Conservation (phyloP, 495 filamentous ascomycete species). For the Penicillium simplicissimum region DNA sequence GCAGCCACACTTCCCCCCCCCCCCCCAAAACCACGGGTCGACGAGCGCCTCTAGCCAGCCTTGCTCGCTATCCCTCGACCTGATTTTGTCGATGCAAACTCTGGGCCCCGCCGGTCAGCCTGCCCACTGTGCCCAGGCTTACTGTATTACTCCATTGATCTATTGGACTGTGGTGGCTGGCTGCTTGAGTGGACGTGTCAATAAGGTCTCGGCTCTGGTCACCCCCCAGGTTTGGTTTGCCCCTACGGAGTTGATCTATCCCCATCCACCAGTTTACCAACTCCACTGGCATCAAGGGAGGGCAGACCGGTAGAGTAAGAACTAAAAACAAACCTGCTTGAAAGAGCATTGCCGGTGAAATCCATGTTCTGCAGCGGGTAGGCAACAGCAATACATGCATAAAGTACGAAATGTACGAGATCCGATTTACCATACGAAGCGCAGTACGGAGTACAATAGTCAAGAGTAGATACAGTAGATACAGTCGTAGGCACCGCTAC, state of each 20-base stretch:
- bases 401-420: neutral
- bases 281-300: neutral
- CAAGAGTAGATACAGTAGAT: neutral
- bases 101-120: too few species aligned
- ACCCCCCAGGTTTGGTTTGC: slow-evolving; percentile 1
- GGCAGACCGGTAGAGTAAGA: neutral
- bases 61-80: neutral
- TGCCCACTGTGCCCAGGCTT: too few species aligned
- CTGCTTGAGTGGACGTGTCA: slow-evolving; percentile 18
- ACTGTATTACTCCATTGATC: neutral
- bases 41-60: neutral
- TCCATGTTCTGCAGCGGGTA: neutral
- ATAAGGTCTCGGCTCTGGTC: slow-evolving; percentile 12
- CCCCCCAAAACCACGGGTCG: neutral
- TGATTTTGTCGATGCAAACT: neutral
- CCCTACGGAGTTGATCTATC: neutral
- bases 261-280: neutral
- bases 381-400: slow-evolving; percentile 4
- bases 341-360: neutral
- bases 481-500: neutral
- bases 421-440: neutral
- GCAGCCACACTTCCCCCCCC: too few species aligned
- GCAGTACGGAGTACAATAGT: neutral
- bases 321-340: neutral
- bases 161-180: slow-evolving; percentile 6